Percentiles rank a stretch among this genome's conserved stretches.
phyloP scores from a whole-genome alignment of 2,329 filamentous ascomycete species.

The Colletotrichum lupini region DNA sequence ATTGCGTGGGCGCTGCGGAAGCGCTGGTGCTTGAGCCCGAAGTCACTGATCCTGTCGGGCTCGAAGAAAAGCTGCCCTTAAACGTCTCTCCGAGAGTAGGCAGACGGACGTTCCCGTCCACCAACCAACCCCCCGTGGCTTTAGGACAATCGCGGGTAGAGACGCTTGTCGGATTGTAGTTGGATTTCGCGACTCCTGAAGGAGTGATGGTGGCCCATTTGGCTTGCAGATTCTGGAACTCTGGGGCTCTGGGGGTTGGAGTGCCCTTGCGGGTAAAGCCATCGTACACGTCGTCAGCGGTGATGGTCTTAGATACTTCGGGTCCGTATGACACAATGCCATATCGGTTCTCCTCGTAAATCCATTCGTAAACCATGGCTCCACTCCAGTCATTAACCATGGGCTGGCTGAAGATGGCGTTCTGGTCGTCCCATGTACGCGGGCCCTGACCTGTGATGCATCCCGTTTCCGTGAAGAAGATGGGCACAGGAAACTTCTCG shows the following conservation, averaged over 20 bases:
- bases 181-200: conserved; percentile 72
- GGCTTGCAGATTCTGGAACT: conserved; percentile 81
- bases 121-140: conserved; percentile 77
- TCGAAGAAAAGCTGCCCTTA: conserved; percentile 40
- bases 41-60: conserved; percentile 34
- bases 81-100: conserved; percentile 73
- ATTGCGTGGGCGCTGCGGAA: conserved; percentile 43
- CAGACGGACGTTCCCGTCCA: conserved; percentile 75
- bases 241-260: conserved; percentile 78
- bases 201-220: conserved; percentile 82
- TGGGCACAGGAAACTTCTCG: conserved; percentile 80
- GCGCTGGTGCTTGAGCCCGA: conserved; percentile 10
- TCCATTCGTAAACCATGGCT: conserved; percentile 90
- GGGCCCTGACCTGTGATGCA: conserved; percentile 74
- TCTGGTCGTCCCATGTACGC: conserved; percentile 76
- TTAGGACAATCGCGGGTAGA: conserved; percentile 77
- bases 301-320: conserved; percentile 60
- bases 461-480: conserved; percentile 91
- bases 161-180: conserved; percentile 71
- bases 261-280: conserved; percentile 78
- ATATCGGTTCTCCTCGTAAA: conserved; percentile 85
- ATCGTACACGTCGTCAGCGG: conserved; percentile 68
- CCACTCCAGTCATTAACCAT: conserved; percentile 81
- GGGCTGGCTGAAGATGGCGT: conserved; percentile 77
- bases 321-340: conserved; percentile 82